phyloP scores from a whole-genome alignment of 2,329 filamentous ascomycete genomes.

The Hypomyces perniciosus region DNA sequence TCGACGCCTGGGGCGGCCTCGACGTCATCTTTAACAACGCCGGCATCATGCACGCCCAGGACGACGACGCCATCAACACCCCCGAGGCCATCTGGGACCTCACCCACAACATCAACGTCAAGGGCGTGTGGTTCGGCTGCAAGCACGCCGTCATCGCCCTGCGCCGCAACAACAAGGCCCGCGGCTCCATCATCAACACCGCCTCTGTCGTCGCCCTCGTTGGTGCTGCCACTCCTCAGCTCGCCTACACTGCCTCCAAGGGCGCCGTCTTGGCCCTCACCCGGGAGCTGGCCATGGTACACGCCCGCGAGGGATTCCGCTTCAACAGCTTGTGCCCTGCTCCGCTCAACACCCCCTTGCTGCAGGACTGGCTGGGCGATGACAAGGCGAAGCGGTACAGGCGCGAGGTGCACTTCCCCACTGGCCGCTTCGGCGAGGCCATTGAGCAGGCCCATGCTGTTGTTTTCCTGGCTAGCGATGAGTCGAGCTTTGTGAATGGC shows the following conservation, averaged over 20 bases:
- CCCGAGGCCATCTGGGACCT: conserved; percentile 90
- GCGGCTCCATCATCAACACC: conserved; percentile 84
- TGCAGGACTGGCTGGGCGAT: conserved; percentile 91
- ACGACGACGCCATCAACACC: conserved; percentile 75
- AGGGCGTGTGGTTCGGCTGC: conserved; percentile 94
- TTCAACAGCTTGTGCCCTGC: conserved; percentile 91
- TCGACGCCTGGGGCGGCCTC: conserved; percentile 80
- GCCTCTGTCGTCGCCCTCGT: conserved; percentile 84
- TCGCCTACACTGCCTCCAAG: conserved; percentile 92
- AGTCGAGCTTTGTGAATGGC: conserved; percentile 84
- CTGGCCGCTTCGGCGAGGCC: conserved; percentile 85
- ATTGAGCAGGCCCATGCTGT: conserved; percentile 89
- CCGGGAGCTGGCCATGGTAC: conserved; percentile 83
- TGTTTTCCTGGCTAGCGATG: conserved; percentile 79
- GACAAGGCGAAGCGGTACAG: conserved; percentile 74
- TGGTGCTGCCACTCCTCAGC: conserved; percentile 78
- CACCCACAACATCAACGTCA: conserved; percentile 91
- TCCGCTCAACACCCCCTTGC: conserved; percentile 82
- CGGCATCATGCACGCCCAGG: conserved; percentile 87
- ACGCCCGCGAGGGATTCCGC: conserved; percentile 79
- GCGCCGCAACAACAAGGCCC: conserved; percentile 71
- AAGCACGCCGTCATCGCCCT: conserved; percentile 85
- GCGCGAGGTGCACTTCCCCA: conserved; percentile 84
- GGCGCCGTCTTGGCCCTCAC: conserved; percentile 88
- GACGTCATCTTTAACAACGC: conserved; percentile 98